Evolutionary conservation across 352 stramenopile genomes (phyloP).

Genomic region (Phytophthora sansomeana): DNA sequence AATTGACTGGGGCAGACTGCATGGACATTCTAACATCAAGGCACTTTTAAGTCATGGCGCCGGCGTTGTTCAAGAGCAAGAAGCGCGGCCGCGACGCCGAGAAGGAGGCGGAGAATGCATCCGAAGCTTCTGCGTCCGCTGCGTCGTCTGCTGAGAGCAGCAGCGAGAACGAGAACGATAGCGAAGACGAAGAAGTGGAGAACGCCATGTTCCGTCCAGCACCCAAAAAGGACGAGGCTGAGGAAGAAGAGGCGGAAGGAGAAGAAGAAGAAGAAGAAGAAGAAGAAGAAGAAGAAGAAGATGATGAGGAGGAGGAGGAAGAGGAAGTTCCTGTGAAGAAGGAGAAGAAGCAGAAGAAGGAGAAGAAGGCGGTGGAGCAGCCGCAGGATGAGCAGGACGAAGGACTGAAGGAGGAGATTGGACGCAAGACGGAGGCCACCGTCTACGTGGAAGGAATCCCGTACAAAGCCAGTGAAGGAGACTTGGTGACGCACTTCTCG

Average conservation of each 20-base stretch:
- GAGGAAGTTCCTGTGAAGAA: conserved; percentile 74
- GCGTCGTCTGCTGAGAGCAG: conserved; percentile 24
- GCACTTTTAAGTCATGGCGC: conserved; percentile 18
- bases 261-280: conserved; percentile 9
- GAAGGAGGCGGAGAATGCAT: not conserved
- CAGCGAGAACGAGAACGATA: conserved; percentile 32
- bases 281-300: conserved; percentile 7
- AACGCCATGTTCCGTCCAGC: conserved; percentile 79
- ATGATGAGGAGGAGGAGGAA: conserved; percentile 12
- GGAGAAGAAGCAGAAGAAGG: conserved; percentile 33
- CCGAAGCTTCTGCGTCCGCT: conserved; percentile 3
- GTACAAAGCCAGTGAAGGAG: conserved; percentile 91
- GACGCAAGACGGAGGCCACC: conserved; percentile 80
- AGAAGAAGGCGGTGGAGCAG: conserved; percentile 18
- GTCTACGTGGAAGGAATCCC: conserved; percentile 97
- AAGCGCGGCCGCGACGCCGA: conserved; percentile 32
- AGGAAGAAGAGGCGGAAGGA: conserved; percentile 28
- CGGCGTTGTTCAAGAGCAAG: conserved; percentile 38
- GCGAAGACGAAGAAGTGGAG: conserved; percentile 74
- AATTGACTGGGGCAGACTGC: conserved; percentile 35
- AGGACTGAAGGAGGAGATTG: conserved; percentile 67
- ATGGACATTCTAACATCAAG: not conserved
- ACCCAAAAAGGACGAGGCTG: conserved; percentile 29
- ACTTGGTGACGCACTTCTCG: conserved; percentile 92
- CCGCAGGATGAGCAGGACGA: conserved; percentile 34